These are phyloP conservation scores for Suhomyces sp. DNA, from an alignment of 805 yeast species.

Conservation along the genomic window DNA sequence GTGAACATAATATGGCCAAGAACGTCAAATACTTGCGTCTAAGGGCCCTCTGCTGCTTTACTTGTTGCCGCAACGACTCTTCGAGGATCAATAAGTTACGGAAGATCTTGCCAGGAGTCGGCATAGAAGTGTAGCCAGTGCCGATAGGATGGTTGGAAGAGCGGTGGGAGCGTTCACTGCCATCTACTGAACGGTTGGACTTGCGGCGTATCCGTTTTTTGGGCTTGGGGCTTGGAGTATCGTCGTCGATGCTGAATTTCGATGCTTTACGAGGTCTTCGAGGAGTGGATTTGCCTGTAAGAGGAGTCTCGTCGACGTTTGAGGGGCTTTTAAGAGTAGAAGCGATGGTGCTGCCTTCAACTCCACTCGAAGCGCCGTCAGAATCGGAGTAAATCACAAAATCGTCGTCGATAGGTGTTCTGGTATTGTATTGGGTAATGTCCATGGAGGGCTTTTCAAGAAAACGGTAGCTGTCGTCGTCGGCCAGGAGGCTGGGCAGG, in stretches of 20 bases:
- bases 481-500: background rate
- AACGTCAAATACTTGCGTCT: conserved; percentile 63
- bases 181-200: conserved; percentile 3
- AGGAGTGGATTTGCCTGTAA: conserved; percentile 2
- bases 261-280: conserved; percentile 4
- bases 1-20: conserved; percentile 35
- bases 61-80: conserved; percentile 81
- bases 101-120: conserved; percentile 69
- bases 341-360: conserved; percentile 10
- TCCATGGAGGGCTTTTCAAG: background rate
- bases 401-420: conserved; percentile 19
- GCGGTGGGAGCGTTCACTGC: conserved; percentile 22
- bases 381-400: conserved; percentile 35
- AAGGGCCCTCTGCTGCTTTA: conserved; percentile 63
- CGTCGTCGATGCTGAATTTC: conserved; percentile 13
- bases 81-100: conserved; percentile 81
- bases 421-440: background rate
- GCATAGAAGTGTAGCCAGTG: conserved; percentile 20
- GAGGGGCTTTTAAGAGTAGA: background rate
- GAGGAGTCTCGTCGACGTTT: background rate
- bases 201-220: conserved; percentile 15
- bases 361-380: conserved; percentile 32
- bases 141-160: conserved; percentile 16
- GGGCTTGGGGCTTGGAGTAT: conserved; percentile 20
- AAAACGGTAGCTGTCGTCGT: background rate